phyloP scores from a whole-genome alignment of 768 basidiomycete species.

The Exidia glandulosa region DNA sequence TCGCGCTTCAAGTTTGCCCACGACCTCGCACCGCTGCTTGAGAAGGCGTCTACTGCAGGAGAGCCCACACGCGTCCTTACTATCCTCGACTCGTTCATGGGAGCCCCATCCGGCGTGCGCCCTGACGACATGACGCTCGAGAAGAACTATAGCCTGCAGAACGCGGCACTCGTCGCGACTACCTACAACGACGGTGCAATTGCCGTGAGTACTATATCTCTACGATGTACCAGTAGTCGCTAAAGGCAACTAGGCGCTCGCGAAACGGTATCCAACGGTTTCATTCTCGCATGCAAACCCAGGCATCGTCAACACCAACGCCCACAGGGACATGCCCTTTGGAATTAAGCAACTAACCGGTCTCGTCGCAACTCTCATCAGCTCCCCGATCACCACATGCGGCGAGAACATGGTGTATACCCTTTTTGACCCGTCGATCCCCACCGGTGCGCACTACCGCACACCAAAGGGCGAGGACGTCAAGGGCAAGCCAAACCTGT shows the following conservation, averaged over 20 bases:
- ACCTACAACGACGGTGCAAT: constrained; percentile 48
- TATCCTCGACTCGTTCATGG: constrained; percentile 27
- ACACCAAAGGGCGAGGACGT: constrained; percentile 2
- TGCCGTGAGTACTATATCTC: constrained; percentile 24
- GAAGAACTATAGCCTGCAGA: constrained; percentile 28
- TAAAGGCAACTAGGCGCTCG: background rate
- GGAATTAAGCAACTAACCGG: background rate
- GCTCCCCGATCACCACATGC: background rate
- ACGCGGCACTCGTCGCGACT: constrained; percentile 24
- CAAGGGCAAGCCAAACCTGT: background rate
- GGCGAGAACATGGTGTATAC: background rate
- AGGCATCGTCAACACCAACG: constrained; percentile 1
- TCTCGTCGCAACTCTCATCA: background rate
- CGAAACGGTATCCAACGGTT: constrained; percentile 1
- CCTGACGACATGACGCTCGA: constrained; percentile 41
- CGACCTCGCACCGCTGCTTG: constrained; percentile 35
- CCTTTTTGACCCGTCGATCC: background rate
- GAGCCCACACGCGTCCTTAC: constrained; percentile 43
- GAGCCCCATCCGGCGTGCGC: constrained; percentile 27
- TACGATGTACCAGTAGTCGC: background rate
- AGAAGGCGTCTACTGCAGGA: constrained; percentile 31
- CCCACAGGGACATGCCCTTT: background rate
- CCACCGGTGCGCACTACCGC: constrained; percentile 1
- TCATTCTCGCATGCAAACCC: constrained; percentile 6
- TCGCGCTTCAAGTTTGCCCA: constrained; percentile 37